Evolutionary conservation across 2,329 filamentous ascomycete species (phyloP), one percentile per base, ranked within the genome.

Genomic region (Diplodia intermedia): DNA sequence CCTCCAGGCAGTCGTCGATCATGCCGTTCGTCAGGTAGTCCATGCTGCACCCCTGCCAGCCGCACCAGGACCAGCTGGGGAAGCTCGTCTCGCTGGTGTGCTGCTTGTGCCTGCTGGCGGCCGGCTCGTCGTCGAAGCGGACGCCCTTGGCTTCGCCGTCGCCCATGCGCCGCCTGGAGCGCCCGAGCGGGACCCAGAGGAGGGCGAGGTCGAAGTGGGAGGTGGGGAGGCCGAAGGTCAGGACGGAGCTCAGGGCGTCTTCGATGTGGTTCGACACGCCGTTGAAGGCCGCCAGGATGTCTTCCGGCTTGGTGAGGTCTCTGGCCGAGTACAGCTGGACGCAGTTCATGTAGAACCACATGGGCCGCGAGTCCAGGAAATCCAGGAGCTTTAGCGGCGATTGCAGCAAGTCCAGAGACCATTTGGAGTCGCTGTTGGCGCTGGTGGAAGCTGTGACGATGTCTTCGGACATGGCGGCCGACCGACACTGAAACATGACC

Each of bases 31-130:
- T n/a, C 31, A n/a, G 14, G 20, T 56, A 12, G 29, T 56, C 26
- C 29, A 31, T 20, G 15, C 7, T 4, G 29, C 53, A 26, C 29
- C 69, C 60, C 26, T 5, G 70, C 78, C 78, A 80, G 0, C 78
- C 78, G 49, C 71, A 72, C 78, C 77, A 80, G 2, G 76, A 75
- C 78, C 79, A 80, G 52, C 72, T 79, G 1, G 78, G 78, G 43
- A 79, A 78, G 33, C 74, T 63, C 3, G 47, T 55, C 33, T 57
- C 33, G 8, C 54, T 12, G 4, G 14, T 43, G 38, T 43, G 38
- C 31, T 33, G 31, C 31, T 9, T 33, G 31, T 33, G 8, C 6
- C 15, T 2, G 15, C 15, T 43, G 38, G 38, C 14, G 5, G 38
- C n/a, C n/a, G n/a, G 38, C 38, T 18, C 38, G 38, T 43, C 38